Base-by-base conservation (phyloP, 1,139 yeast genomes). In the Nadsonia starkeyi-henricii region DNA sequence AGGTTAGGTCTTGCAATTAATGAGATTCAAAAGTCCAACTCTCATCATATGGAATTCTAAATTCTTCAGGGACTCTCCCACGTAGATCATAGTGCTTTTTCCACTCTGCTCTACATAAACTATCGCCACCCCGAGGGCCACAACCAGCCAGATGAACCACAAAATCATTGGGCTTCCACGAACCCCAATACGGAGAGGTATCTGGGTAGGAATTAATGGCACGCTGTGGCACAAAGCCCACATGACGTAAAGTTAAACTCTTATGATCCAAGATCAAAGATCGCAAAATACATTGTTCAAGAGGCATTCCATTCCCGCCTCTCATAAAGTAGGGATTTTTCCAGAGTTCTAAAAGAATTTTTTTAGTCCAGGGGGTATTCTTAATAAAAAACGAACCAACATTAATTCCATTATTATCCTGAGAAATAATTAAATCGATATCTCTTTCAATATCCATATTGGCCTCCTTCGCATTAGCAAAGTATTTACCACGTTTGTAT, bases 351-450 rank as follows among this genome's bases (percentile, higher is more conserved):
- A 58, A 48, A n/a, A 58, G 46, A 43, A 51, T 44, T 20, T 23
- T 45, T n/a, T 49, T 50, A 19, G 54, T 48, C 43, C 55, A 58
- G 18, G 51, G 53, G 3, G 65, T 57, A 26, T 65, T 56, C 19
- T 64, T 52, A 37, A 67, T 42, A 50, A 67, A 58, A 46, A 67
- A 61, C 3, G 69, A 63, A 5, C 71, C 71, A 1, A 69, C 64
- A 46, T 66, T 67, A 30, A 67, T 49, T 3, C 67, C 65, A 41
- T 58, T 50, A 47, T 50, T 44, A 50, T 63, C 67, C 45, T 62
- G 65, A n/a, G 59, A 48, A 9, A 62, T 50, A 17, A 63, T 53
- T 26, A 63, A 33, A 30, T 58, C 58, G 28, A 63, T 49, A 5
- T 59, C 52, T n/a, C 50, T 43, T 12, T 43, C 20, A 41, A 54